Evolutionary conservation across 345 rosid species (phyloP), one percentile per base, ranked within the genome.

Genomic region (Hypericum androsaemum): DNA sequence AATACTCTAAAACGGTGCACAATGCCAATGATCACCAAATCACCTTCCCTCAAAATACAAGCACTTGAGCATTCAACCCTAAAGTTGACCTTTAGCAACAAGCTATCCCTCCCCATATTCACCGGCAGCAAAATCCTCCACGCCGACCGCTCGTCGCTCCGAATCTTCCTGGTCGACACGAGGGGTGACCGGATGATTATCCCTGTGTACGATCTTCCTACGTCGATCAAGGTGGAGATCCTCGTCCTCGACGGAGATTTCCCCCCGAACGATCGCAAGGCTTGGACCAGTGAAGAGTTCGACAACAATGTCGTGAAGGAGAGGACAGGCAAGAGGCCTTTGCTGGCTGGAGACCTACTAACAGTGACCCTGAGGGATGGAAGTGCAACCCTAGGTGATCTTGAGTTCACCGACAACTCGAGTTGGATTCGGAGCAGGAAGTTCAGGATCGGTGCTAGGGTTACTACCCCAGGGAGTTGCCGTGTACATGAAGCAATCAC

Each of bases 351-450:
- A 41, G 98, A 84, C 41, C 51, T 53, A 15, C 61, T 77, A 35
- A 70, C 58, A 5, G 63, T 80, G 35, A 79, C 74, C 12, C 22
- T 80, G 37, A 67, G 87, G 52, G 84, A 84, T 15, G 95, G 84
- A 10, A 37, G 57, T 17, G 89, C 71, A 12, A 3, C 55, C 0
- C 37, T 78, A 32, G 89, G 88, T 48, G 82, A 87, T 0, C 57
- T 90, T 10, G 95, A 79, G 70, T 82, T 90, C 12, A 90, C 98
- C 0, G 98, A 90, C 62, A 90, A 90, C 36, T 90, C 98, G 3
- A 90, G 98, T 58, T 90, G 98, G 98, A 69, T 83, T 11, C 61
- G 95, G 36, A 70, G 96, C 71, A 74, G 94, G 37, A 84, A 68
- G 60, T 90, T 90, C 61, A 67, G 84, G 56, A 71, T 90, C 12